Conservation (phyloP, 2,329 filamentous ascomycete species). For the Trichoderma koningii region DNA sequence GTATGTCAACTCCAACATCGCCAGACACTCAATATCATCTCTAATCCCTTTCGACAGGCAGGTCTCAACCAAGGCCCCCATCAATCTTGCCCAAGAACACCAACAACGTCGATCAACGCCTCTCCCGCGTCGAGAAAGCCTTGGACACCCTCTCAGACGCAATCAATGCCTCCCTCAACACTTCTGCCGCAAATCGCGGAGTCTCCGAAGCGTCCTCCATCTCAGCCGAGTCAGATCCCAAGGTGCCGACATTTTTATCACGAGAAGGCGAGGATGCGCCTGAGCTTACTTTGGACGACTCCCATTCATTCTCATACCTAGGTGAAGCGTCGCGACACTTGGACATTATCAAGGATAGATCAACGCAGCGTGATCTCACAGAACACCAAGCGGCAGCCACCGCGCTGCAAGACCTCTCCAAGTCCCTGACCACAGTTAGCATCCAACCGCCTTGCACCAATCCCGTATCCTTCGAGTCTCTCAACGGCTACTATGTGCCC, state of each 20-base stretch:
- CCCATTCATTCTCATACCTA: constrained; percentile 12
- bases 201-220: background rate
- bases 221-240: background rate
- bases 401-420: constrained; percentile 3
- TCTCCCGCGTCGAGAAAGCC: constrained; percentile 3
- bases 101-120: background rate
- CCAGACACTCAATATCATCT: background rate
- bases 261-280: background rate
- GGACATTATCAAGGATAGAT: background rate
- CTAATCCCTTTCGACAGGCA: background rate
- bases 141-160: background rate
- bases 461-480: background rate
- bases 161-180: background rate
- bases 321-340: background rate
- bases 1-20: background rate
- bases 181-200: background rate
- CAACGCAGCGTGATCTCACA: background rate
- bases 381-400: constrained; percentile 5
- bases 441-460: background rate
- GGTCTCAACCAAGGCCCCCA: background rate
- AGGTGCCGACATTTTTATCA: background rate
- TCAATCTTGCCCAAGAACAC: background rate
- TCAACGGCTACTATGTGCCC: constrained; percentile 5
- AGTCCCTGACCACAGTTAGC: background rate
- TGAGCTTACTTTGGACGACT: background rate